Evolutionary conservation across 2,329 filamentous ascomycete genomes (phyloP), one percentile per base, ranked within the genome.

Genomic region (Penicillium sp.): DNA sequence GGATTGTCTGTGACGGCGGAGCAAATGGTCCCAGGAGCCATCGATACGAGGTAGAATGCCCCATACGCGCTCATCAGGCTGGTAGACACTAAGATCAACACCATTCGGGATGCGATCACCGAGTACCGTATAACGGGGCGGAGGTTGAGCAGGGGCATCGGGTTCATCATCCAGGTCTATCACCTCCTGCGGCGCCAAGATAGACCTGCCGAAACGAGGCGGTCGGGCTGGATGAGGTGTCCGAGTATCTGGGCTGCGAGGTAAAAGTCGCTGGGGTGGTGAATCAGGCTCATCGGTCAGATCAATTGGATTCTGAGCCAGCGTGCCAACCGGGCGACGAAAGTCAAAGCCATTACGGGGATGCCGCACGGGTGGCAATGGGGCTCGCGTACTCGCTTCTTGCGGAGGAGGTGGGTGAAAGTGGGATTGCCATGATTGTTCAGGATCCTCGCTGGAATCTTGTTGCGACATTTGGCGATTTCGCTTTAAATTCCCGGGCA

Each of bases 331-430:
- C 1, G 83, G 83, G 56, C 81, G 74, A 55, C 83, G 74, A 58
- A 76, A 81, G 59, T 85, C 83, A 43, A 78, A 72, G 4, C 82
- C 82, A 71, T 84, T 81, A n/a, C 82, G 79, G 14, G 74, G 67
- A 59, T 70, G 81, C 58, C 76, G 72, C 56, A 66, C 62, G 42
- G 64, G 66, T 65, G 72, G 70, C 59, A 71, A 58, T 46, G 56
- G 71, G 47, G 58, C 60, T 50, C 55, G 68, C 52, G 53, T 53
- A 20, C 27, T 40, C 42, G 58, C 35, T 42, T 50, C 31, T 49
- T 56, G 56, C n/a, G 52, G 67, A 57, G 35, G 67, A 54, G 31
- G 64, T 57, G 46, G 64, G 43, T 71, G 66, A 20, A 64, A 67
- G 40, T 62, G 58, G 29, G 58, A 60, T n/a, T 56, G 55, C 65